Evolutionary conservation across 192 early-diverging fungal genomes (phyloP), one percentile per base, ranked within the genome.

Genomic region (Spizellomyces punctatus): DNA sequence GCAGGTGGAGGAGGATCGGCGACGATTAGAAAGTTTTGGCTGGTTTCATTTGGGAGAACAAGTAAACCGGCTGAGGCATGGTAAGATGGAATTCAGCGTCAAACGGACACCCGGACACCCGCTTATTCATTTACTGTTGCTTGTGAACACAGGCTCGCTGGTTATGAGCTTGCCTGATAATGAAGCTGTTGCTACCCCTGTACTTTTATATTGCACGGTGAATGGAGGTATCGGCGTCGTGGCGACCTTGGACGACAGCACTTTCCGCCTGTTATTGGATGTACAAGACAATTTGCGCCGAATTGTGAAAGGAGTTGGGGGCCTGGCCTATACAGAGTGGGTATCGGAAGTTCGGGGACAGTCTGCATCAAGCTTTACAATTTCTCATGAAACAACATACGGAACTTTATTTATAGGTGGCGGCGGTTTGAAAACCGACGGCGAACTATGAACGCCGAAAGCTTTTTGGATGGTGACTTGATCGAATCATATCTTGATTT

Each of bases 401-500:
- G 16, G 42, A 65, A 43, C 4, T 5, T 65, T 16, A 64, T 65
- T 65, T 8, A 16, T 17, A 65, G 61, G 21, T 96, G 90, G 91
- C 85, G 94, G 12, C 69, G 72, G 0, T 93, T 87, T 66, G 66
- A 52, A 27, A 89, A 85, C 46, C 88, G 89, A 19, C 78, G 80
- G 43, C 75, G 84, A 10, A 76, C 59, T 0, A 59, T 68, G 6
- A 70, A 80, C 10, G 65, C 83, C 8, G 79, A 79, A 43, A 86
- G 87, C 0, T 91, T 92, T 66, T 75, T 99, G 49, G 95, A 99
- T 75, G 96, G 96, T 5, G 96, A 96, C 75, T 68, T 99, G 57
- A 85, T 99, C n/a, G 93, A 96, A 76, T 69, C 77, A 52, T 96
- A 92, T 60, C 66, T 95, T 62, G 91, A 94, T 64, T 73, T 95